Evolutionary conservation across 441 rosid genomes (phyloP).

Genomic region (Adansonia gregorii): DNA sequence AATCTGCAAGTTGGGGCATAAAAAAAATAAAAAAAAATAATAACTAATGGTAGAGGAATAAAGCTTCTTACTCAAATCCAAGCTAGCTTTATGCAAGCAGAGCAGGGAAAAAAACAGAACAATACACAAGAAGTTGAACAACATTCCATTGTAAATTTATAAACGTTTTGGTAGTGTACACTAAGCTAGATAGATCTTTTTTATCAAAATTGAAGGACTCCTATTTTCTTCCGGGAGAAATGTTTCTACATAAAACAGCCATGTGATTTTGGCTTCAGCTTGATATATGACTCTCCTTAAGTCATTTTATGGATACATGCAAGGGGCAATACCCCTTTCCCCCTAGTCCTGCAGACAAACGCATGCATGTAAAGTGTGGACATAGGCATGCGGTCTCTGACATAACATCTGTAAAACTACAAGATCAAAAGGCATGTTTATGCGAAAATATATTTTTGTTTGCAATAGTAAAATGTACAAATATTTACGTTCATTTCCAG

Average conservation of each 20-base stretch:
- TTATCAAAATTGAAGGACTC: not conserved
- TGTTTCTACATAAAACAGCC: not conserved
- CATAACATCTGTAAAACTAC: not conserved
- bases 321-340: not conserved
- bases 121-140: not conserved
- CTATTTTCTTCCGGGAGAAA: not conserved
- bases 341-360: not conserved
- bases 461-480: not conserved
- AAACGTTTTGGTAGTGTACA: not conserved
- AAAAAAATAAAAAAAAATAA: not conserved
- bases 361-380: not conserved
- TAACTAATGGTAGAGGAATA: not conserved
- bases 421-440: not conserved
- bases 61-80: not conserved
- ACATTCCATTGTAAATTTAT: constrained; percentile 9
- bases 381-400: not conserved
- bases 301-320: not conserved
- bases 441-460: not conserved
- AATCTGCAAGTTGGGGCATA: constrained; percentile 49
- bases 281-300: constrained; percentile 11
- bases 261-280: not conserved
- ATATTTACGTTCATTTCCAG: not conserved
- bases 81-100: constrained; percentile 7
- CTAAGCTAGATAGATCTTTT: not conserved
- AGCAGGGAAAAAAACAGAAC: not conserved